Percentiles rank a stretch among this genome's conserved stretches.
Conservation (phyloP, 495 filamentous ascomycete genomes). For the Staphylotrichum longicolle region DNA sequence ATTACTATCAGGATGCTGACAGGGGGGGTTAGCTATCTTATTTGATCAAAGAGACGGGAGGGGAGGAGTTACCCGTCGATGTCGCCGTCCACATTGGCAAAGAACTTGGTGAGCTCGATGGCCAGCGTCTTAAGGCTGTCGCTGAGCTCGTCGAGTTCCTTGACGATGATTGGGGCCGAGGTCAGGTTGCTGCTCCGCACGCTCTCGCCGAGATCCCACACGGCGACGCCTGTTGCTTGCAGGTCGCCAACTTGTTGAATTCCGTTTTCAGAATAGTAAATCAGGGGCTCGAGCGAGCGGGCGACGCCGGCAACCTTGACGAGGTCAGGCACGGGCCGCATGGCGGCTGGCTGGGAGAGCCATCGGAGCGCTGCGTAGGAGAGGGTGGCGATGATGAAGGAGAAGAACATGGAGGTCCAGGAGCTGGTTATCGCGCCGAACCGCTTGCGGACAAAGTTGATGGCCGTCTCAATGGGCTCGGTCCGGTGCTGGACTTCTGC, state of each 20-base stretch:
- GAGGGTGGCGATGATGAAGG: conserved; percentile 55
- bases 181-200: conserved; percentile 88
- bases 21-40: conserved; percentile 12
- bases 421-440: conserved; percentile 60
- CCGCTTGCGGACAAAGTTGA: conserved; percentile 59
- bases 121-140: conserved; percentile 79
- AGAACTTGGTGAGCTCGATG: conserved; percentile 80
- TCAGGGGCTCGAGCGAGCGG: conserved; percentile 83
- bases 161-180: conserved; percentile 77
- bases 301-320: conserved; percentile 86
- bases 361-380: conserved; percentile 60
- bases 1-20: conserved; percentile 81
- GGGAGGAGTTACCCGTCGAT: conserved; percentile 60
- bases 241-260: conserved; percentile 78
- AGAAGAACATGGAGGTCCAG: conserved; percentile 59
- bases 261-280: conserved; percentile 87
- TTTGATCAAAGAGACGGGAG: too few relatives aligned
- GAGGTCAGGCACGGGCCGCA: conserved; percentile 75
- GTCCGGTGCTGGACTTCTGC: conserved; percentile 85
- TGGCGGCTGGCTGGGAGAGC: conserved; percentile 63
- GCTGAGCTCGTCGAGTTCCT: conserved; percentile 76
- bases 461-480: conserved; percentile 76
- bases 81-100: conserved; percentile 86
- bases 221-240: conserved; percentile 83
- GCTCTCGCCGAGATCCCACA: conserved; percentile 88